Percentiles rank a stretch among this genome's conserved stretches.
These are phyloP conservation scores for Silene uniflora DNA, from an alignment of 148 eudicot species.

Conservation along the genomic window DNA sequence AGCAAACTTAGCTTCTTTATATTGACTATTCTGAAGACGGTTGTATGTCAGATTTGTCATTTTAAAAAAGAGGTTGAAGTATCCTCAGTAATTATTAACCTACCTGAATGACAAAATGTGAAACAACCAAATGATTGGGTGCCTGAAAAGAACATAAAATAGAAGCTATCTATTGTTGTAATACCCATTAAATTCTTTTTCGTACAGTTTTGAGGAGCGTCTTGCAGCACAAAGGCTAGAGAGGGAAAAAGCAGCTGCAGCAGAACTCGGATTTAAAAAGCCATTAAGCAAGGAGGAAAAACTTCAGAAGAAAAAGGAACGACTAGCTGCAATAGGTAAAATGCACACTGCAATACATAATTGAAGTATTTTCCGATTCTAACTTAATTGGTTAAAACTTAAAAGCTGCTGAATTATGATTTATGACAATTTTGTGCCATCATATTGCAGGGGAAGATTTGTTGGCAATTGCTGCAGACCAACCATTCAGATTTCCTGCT, in stretches of 20 bases:
- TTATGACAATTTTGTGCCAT: slow-evolving; percentile 16
- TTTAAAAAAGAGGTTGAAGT: background rate
- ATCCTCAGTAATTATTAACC: background rate
- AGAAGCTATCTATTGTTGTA: background rate
- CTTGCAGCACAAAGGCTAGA: slow-evolving; percentile 83
- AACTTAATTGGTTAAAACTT: background rate
- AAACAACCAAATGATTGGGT: background rate
- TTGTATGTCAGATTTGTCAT: background rate
- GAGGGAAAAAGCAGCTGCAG: slow-evolving; percentile 52
- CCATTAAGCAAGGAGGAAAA: slow-evolving; percentile 88
- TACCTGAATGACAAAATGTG: background rate
- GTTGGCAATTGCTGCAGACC: slow-evolving; percentile 90
- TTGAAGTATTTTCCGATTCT: background rate
- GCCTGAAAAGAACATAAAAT: background rate
- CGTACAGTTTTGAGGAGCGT: slow-evolving; percentile 90
- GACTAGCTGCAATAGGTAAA: slow-evolving; percentile 96
- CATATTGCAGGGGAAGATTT: slow-evolving; percentile 83
- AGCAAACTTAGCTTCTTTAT: background rate
- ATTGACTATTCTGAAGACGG: background rate
- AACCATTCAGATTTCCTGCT: slow-evolving; percentile 97
- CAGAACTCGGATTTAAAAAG: slow-evolving; percentile 86
- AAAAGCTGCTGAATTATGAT: slow-evolving; percentile 9
- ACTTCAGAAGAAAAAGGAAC: slow-evolving; percentile 81
- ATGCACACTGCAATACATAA: background rate
- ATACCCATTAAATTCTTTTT: slow-evolving; percentile 2